Evolutionary conservation across 352 stramenopile genomes (phyloP).

Genomic region (Salisapilia sapeloensis): DNA sequence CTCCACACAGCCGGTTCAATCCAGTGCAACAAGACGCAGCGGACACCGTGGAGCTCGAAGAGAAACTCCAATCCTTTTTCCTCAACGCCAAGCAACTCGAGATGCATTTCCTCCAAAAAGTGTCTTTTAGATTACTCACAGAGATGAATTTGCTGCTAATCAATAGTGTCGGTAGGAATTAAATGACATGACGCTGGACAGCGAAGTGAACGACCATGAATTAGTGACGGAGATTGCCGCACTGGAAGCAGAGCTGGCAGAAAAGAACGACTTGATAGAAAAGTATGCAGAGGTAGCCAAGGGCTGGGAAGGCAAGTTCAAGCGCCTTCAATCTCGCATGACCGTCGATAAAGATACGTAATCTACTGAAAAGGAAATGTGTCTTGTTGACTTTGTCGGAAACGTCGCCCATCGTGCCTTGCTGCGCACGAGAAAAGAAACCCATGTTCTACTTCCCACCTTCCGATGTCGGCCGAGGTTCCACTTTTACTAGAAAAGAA

Average conservation of each 20-base stretch:
- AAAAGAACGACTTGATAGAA: constrained; percentile 77
- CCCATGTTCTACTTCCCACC: no score
- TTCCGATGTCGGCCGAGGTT: no score
- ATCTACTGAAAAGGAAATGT: no score
- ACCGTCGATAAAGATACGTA: no score
- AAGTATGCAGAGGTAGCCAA: constrained; percentile 74
- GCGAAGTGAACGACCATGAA: constrained; percentile 17
- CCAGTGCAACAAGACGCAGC: constrained; percentile 61
- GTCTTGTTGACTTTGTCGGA: no score
- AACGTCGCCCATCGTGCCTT: no score
- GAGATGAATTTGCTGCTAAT: no score
- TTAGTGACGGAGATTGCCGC: constrained; percentile 61
- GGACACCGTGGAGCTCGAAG: constrained; percentile 54
- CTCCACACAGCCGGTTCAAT: constrained; percentile 69
- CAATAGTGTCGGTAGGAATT: background rate
- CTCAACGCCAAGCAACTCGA: constrained; percentile 69
- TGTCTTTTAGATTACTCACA: background rate
- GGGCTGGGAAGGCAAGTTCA: constrained; percentile 76
- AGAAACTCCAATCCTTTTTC: constrained; percentile 59
- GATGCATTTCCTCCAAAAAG: constrained; percentile 42
- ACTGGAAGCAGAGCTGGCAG: constrained; percentile 48
- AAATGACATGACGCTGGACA: constrained; percentile 1
- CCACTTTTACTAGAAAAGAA: no score
- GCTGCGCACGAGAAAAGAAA: no score
- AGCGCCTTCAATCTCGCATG: constrained; percentile 52